Conservation (phyloP, 2,329 filamentous ascomycete genomes). For the Calonectria pseudoreteaudii region DNA sequence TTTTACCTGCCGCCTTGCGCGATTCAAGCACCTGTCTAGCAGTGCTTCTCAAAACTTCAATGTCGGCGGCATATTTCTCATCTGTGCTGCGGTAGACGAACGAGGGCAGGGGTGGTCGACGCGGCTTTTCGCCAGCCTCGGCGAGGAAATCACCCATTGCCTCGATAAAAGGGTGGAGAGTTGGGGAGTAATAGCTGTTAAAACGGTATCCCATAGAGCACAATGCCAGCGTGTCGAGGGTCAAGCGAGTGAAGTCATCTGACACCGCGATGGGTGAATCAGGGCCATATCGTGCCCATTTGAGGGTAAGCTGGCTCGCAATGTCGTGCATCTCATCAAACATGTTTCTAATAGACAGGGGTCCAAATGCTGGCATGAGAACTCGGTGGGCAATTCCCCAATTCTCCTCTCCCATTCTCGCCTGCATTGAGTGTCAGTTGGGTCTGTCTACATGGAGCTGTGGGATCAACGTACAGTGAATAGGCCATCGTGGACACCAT, state of each 20-base stretch:
- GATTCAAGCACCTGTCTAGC: conserved; percentile 69
- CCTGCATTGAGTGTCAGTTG: conserved; percentile 48
- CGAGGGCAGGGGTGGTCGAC: conserved; percentile 60
- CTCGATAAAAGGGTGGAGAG: conserved; percentile 75
- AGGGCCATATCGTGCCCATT: conserved; percentile 74
- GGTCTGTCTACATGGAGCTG: neutral
- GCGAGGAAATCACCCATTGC: conserved; percentile 72
- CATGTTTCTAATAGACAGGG: conserved; percentile 74
- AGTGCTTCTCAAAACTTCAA: conserved; percentile 65
- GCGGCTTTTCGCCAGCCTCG: conserved; percentile 64
- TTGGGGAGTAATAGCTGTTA: conserved; percentile 77
- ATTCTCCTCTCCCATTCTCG: conserved; percentile 62
- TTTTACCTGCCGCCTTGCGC: conserved; percentile 62
- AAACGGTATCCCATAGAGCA: conserved; percentile 77
- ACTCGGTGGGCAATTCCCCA: conserved; percentile 76
- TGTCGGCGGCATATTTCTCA: conserved; percentile 64
- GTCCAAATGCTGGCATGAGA: conserved; percentile 76
- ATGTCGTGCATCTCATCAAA: conserved; percentile 78
- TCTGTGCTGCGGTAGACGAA: conserved; percentile 61
- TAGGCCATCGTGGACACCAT: conserved; percentile 73
- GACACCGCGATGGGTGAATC: conserved; percentile 66
- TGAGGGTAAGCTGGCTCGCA: conserved; percentile 72
- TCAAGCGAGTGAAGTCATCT: conserved; percentile 78
- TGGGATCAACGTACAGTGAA: conserved; percentile 64
- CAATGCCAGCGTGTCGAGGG: conserved; percentile 77